Conservation (phyloP, 805 yeast species). For the Yarrowia sp. region DNA sequence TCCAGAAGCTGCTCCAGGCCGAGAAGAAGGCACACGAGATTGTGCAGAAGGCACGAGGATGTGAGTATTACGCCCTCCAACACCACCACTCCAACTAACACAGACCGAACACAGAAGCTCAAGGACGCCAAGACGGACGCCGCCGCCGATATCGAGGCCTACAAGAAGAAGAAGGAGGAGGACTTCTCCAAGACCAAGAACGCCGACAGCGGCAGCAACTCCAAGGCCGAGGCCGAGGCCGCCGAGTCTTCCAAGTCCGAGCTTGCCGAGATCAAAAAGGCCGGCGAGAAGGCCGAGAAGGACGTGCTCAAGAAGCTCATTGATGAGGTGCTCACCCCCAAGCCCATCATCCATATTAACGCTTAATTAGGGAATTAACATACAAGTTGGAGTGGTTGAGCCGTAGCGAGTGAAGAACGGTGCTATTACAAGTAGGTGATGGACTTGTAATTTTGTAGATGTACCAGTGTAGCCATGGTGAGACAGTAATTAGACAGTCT, state of each 20-base stretch:
- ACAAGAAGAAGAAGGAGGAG: constrained; percentile 77
- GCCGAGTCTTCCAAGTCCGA: constrained; percentile 69
- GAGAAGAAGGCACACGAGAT: constrained; percentile 97
- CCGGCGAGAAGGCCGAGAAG: constrained; percentile 59
- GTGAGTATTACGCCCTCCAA: constrained; percentile 44
- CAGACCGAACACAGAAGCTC: constrained; percentile 76
- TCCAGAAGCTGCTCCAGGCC: constrained; percentile 73
- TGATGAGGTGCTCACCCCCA: constrained; percentile 75
- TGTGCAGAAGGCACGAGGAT: constrained; percentile 88
- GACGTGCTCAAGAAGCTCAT: constrained; percentile 73
- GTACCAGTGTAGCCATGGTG: no score
- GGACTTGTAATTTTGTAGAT: no score
- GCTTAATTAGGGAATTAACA: constrained; percentile 43
- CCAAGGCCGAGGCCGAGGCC: constrained; percentile 74
- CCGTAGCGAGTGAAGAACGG: background rate
- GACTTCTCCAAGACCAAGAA: constrained; percentile 74
- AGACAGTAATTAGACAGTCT: no score
- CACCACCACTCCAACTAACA: constrained; percentile 37
- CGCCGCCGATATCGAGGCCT: constrained; percentile 78
- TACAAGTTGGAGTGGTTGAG: background rate
- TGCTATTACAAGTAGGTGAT: background rate
- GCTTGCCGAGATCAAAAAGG: constrained; percentile 62
- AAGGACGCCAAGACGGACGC: constrained; percentile 96
- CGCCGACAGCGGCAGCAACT: constrained; percentile 70
- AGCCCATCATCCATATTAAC: constrained; percentile 79